phyloP scores from a whole-genome alignment of 352 stramenopile genomes.

The Aphanomyces euteiches region DNA sequence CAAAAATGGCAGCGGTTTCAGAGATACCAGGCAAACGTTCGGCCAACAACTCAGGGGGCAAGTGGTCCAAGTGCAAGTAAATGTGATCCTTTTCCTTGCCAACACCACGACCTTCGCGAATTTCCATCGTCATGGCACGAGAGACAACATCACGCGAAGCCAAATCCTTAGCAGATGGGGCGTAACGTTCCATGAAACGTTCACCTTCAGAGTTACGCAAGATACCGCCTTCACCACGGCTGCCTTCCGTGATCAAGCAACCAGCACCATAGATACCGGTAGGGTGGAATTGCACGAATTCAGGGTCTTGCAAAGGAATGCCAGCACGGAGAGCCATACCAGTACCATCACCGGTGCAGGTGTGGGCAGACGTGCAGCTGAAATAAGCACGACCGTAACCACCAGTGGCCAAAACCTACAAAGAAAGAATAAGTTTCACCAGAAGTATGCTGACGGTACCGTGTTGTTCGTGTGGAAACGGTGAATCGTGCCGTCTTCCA shows the following conservation, averaged over 20 bases:
- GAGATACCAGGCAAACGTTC: slow-evolving; percentile 94
- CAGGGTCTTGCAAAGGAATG: slow-evolving; percentile 91
- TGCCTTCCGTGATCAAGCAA: slow-evolving; percentile 97
- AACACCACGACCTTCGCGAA: slow-evolving; percentile 92
- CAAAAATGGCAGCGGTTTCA: slow-evolving; percentile 96
- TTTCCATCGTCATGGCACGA: slow-evolving; percentile 97
- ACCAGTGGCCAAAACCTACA: slow-evolving; percentile 91
- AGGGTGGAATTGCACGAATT: slow-evolving; percentile 98
- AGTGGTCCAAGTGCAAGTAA: slow-evolving; percentile 96
- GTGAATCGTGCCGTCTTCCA: slow-evolving; percentile 96
- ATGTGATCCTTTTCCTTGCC: slow-evolving; percentile 92
- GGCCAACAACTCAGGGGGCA: slow-evolving; percentile 90
- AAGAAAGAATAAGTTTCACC: neutral
- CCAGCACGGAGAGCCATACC: slow-evolving; percentile 94
- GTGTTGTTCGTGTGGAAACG: slow-evolving; percentile 89
- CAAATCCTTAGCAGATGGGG: slow-evolving; percentile 94
- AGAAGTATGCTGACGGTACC: slow-evolving; percentile 6
- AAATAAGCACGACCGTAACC: slow-evolving; percentile 97
- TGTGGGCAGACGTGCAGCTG: slow-evolving; percentile 94
- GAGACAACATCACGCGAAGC: slow-evolving; percentile 93
- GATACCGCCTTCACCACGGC: slow-evolving; percentile 94
- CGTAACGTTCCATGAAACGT: slow-evolving; percentile 95
- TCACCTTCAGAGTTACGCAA: slow-evolving; percentile 94
- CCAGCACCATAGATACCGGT: slow-evolving; percentile 97
- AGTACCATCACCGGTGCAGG: slow-evolving; percentile 95